These are phyloP conservation scores for Tephrocybe sp. DNA, from an alignment of 768 basidiomycete genomes.

Conservation along the genomic window DNA sequence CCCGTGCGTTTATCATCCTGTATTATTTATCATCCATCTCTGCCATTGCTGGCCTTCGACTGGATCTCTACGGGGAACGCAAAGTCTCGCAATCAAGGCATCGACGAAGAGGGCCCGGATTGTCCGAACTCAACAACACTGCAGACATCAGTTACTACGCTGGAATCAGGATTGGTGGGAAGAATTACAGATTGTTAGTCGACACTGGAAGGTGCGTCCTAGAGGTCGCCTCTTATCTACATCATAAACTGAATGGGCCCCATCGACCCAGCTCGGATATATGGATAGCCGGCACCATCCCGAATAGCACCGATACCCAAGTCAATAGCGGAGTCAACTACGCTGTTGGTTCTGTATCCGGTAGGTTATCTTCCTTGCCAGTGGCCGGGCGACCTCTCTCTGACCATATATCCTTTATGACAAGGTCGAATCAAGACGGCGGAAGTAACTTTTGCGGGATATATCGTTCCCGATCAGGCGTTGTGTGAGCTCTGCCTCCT, in stretches of 20 bases:
- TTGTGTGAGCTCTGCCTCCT: slow-evolving; percentile 38
- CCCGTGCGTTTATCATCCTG: slow-evolving; percentile 4
- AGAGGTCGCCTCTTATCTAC: neutral
- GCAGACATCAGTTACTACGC: slow-evolving; percentile 39
- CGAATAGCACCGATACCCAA: slow-evolving; percentile 35
- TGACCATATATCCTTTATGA: neutral
- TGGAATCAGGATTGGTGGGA: slow-evolving; percentile 35
- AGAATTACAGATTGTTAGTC: slow-evolving; percentile 35
- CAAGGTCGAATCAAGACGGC: slow-evolving; percentile 47
- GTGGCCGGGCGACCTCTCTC: neutral
- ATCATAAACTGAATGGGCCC: too few relatives aligned
- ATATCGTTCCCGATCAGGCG: slow-evolving; percentile 43
- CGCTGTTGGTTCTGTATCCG: slow-evolving; percentile 51
- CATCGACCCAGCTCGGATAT: slow-evolving; percentile 52
- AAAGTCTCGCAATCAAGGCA: slow-evolving; percentile 6
- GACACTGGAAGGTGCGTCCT: slow-evolving; percentile 46
- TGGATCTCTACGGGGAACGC: slow-evolving; percentile 20
- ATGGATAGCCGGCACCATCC: slow-evolving; percentile 50
- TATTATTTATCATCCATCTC: slow-evolving; percentile 2
- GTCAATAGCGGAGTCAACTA: slow-evolving; percentile 42
- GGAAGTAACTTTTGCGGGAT: slow-evolving; percentile 41
- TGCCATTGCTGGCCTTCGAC: slow-evolving; percentile 13
- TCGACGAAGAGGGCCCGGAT: slow-evolving; percentile 9
- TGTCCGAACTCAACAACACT: slow-evolving; percentile 30
- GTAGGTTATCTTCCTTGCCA: slow-evolving; percentile 30